Evolutionary conservation across 768 basidiomycete genomes (phyloP), one percentile per base, ranked within the genome.

Genomic region (Boletus tylopilopsis): DNA sequence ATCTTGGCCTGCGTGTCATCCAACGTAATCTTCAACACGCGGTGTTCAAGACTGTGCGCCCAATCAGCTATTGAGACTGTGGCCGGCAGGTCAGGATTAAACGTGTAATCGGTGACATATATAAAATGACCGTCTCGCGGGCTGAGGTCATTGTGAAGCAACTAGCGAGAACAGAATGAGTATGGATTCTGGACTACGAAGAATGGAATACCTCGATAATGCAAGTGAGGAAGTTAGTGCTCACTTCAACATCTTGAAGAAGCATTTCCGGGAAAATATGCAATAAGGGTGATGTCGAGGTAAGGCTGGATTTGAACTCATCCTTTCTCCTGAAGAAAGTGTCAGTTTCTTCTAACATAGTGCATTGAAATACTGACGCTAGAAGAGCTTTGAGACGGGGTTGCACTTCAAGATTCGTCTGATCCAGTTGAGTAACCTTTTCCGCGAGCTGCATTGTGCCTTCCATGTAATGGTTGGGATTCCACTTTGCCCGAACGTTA

Each of bases 101-200:
- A 60, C 2, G 84, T 84, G 58, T 85, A 87, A 62, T 88, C 86
- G 8, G 84, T 86, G 27, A 83, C 77, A 52, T 77, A 82, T 33
- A 86, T 63, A 42, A 68, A 72, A 5, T 73, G 64, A 22, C 62
- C 60, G 23, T 68, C 62, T 25, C 62, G 55, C 16, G 68, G 56
- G 37, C 70, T 66, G 18, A 63, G 53, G 12, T 68, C 66, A 18
- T 71, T 51, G 50, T 75, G 71, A 4, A 86, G 64, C 29, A 84
- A 62, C 84, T 85, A 48, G 13, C 45, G 27, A 23, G 25, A 36
- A 45, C 21, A 33, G 13, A 21, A 33, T 52, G 19, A 37, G 42
- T 11, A 44, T 22, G 16, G 24, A 25, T 19, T 10, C 33, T n/a
- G 6, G 21, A 43, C n/a, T 18, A 27, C 29, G 30, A 41, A 11